Percentiles rank a stretch among this genome's conserved stretches.
Evolutionary conservation across 2,329 filamentous ascomycete species (phyloP).

Genomic region (Meredithiella fracta): DNA sequence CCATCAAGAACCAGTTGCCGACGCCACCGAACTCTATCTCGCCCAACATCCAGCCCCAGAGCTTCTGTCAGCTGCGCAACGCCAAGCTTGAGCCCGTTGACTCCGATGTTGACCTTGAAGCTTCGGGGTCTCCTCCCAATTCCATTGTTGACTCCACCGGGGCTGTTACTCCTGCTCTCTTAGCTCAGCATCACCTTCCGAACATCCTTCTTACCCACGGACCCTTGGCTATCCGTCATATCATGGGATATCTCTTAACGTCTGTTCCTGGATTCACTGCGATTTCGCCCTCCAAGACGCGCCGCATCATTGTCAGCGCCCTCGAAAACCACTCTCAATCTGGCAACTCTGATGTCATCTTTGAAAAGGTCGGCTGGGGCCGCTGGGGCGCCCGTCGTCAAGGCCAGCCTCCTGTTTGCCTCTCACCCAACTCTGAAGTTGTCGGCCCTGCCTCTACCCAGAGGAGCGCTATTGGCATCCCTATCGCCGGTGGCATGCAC

Average conservation of each 20-base stretch:
- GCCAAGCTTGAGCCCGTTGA: constrained; percentile 49
- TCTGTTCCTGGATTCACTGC: constrained; percentile 83
- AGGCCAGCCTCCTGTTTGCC: constrained; percentile 35
- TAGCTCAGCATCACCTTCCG: constrained; percentile 80
- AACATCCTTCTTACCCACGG: constrained; percentile 81
- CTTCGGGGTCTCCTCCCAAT: constrained; percentile 29
- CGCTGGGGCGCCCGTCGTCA: constrained; percentile 76
- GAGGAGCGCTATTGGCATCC: constrained; percentile 32
- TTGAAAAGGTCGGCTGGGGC: constrained; percentile 95
- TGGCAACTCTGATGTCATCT: constrained; percentile 57
- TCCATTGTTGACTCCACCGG: constrained; percentile 51
- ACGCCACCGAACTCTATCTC: constrained; percentile 95
- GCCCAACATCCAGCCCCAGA: constrained; percentile 67
- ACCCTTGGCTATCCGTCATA: constrained; percentile 81
- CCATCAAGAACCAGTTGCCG: constrained; percentile 43
- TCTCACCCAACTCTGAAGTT: constrained; percentile 20
- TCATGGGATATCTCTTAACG: constrained; percentile 87
- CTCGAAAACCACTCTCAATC: constrained; percentile 54
- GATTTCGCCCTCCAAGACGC: constrained; percentile 76
- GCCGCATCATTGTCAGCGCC: constrained; percentile 80
- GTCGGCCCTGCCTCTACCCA: constrained; percentile 25
- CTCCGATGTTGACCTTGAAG: constrained; percentile 70
- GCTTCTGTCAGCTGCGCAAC: constrained; percentile 50
- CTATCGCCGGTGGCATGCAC: constrained; percentile 31
- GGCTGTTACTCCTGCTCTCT: constrained; percentile 66